phyloP scores from a whole-genome alignment of 305 asterid species.

The Plantago lanceolata region DNA sequence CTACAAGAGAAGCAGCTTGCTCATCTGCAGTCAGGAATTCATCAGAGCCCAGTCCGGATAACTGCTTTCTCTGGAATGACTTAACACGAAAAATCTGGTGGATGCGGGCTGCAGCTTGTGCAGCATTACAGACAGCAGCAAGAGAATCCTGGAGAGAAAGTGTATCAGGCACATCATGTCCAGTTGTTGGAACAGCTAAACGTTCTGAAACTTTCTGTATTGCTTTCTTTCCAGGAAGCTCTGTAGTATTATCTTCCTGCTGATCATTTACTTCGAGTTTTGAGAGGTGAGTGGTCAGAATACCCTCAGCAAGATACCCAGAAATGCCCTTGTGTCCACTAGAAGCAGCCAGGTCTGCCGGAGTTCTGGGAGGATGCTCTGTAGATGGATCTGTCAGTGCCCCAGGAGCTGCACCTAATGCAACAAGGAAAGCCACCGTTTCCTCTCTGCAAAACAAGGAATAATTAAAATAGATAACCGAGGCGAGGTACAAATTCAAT shows the following conservation, averaged over 20 bases:
- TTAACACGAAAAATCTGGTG: constrained; percentile 81
- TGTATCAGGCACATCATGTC: constrained; percentile 51
- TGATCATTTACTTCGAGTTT: constrained; percentile 53
- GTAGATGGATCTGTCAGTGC: constrained; percentile 69
- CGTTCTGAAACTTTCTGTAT: constrained; percentile 61
- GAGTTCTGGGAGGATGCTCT: constrained; percentile 66
- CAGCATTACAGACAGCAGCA: constrained; percentile 89
- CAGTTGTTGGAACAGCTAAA: constrained; percentile 57
- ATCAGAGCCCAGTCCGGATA: constrained; percentile 38
- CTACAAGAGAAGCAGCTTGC: constrained; percentile 53
- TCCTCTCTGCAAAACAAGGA: constrained; percentile 59
- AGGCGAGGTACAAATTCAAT: constrained; percentile 3
- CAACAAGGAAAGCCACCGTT: constrained; percentile 72
- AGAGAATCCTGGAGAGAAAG: constrained; percentile 82
- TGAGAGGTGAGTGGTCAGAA: constrained; percentile 62
- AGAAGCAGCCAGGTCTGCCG: constrained; percentile 87
- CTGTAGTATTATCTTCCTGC: constrained; percentile 36
- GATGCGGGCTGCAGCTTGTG: constrained; percentile 91
- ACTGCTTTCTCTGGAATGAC: constrained; percentile 81
- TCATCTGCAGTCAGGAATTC: constrained; percentile 44
- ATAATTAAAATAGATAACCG: constrained; percentile 15
- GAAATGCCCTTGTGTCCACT: constrained; percentile 93
- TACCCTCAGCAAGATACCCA: constrained; percentile 83
- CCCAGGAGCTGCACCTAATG: constrained; percentile 83
- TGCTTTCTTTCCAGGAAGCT: constrained; percentile 37